Conservation (phyloP, 257 asterid genomes). For the Penstemon eatonii region DNA sequence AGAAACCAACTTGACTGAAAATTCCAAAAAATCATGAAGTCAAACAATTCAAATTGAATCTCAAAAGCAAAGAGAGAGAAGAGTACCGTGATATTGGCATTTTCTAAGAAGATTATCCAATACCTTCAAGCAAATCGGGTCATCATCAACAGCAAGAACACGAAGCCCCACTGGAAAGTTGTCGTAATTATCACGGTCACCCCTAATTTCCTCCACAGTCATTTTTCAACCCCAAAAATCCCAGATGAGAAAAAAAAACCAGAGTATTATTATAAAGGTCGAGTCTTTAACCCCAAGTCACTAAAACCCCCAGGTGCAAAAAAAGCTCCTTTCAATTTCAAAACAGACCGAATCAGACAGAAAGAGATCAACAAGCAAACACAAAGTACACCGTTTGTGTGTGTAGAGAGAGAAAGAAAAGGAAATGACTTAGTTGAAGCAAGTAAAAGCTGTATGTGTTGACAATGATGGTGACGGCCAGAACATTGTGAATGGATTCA, state of each 20-base stretch:
- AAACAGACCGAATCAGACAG: constrained; percentile 18
- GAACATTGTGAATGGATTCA: constrained; percentile 49
- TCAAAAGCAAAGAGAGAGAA: constrained; percentile 1
- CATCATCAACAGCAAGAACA: constrained; percentile 71
- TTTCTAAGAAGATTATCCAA: constrained; percentile 56
- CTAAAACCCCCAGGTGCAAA: constrained; percentile 41
- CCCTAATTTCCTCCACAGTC: constrained; percentile 45
- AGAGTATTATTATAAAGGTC: constrained; percentile 22
- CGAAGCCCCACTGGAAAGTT: constrained; percentile 60
- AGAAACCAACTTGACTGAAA: too few species aligned
- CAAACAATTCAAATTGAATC: constrained; percentile 9
- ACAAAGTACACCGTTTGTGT: constrained; percentile 26
- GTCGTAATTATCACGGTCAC: constrained; percentile 36
- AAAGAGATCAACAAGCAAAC: constrained; percentile 28
- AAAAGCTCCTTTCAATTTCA: constrained; percentile 4
- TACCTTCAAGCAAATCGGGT: constrained; percentile 58
- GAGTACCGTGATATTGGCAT: constrained; percentile 65
- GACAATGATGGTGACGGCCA: constrained; percentile 64
- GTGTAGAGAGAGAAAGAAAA: constrained; percentile 31
- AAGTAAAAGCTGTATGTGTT: constrained; percentile 37
- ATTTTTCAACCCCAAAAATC: constrained; percentile 31
- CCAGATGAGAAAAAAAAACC: constrained; percentile 33
- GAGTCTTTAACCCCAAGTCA: constrained; percentile 27
- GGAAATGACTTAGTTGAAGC: constrained; percentile 29
- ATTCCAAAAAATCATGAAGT: background rate